Base-by-base conservation (phyloP, 257 asterid genomes). In the Lithospermum erythrorhizon region DNA sequence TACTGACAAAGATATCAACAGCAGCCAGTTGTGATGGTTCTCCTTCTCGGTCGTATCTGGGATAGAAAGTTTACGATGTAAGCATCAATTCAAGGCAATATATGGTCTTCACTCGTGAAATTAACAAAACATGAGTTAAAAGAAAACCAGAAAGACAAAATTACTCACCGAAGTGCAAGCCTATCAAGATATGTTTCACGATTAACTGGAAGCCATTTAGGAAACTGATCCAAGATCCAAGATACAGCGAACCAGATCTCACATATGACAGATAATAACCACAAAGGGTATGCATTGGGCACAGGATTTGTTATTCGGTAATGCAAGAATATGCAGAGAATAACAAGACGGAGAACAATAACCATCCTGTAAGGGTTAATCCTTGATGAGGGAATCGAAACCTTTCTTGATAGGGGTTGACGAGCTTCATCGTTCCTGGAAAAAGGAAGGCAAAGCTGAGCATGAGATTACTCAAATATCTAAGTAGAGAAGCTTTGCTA, bases 321-420 rank as follows among this genome's bases (percentile, higher is more conserved):
- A 22, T 75, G 74, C 54, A 75, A 67, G 70, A 71, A 87, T 75
- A 87, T 78, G 73, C 83, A 76, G 14, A 87, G 76, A 77, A 87
- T 77, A 69, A 68, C 81, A 55, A 87, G 88, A 68, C 95, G 95
- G 75, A 87, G 66, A 32, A 84, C 81, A 59, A 84, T 84, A 69
- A 87, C 82, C 95, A 87, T 80, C 78, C 95, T 87, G 83, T 87
- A 87, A 66, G 95, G 95, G 55, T 87, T 87, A 65, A 87, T 87
- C 70, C 82, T 80, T 45, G 95, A 87, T 68, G 95, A 87, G 41
- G 95, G 88, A 65, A 87, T 61, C 51, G 95, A 84, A 68, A 87
- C 95, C 85, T 87, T 87, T 82, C 95, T 87, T 41, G 95, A 84
- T 53, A 87, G 83, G 21, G 95, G 95, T 76, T 87, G 95, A 5